Percentiles rank a stretch among this genome's conserved stretches.
phyloP scores from a whole-genome alignment of 2,329 filamentous ascomycete genomes.

The Venturiaceae sp. region DNA sequence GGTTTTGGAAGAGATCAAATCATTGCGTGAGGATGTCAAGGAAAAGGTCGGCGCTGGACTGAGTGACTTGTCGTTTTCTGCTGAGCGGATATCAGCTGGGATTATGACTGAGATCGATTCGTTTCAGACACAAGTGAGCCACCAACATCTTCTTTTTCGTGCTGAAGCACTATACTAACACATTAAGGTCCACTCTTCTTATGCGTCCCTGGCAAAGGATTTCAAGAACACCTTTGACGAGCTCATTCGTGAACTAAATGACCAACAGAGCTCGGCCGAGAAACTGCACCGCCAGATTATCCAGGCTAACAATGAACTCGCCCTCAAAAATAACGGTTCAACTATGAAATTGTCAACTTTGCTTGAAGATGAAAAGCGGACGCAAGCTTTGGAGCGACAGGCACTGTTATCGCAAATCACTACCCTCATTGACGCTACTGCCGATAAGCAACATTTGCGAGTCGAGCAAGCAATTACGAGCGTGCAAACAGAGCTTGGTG shows the following conservation, averaged over 20 bases:
- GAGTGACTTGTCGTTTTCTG: slow-evolving; percentile 70
- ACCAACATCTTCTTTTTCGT: neutral
- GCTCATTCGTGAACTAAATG: slow-evolving; percentile 61
- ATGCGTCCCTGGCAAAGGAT: slow-evolving; percentile 72
- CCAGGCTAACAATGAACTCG: slow-evolving; percentile 56
- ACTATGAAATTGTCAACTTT: slow-evolving; percentile 58
- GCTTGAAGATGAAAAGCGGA: slow-evolving; percentile 65
- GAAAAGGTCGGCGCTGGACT: slow-evolving; percentile 74
- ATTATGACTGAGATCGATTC: slow-evolving; percentile 74
- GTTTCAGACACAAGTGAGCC: slow-evolving; percentile 61
- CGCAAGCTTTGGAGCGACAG: slow-evolving; percentile 63
- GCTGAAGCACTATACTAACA: too few species aligned
- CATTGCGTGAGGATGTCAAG: slow-evolving; percentile 82
- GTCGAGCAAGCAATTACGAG: slow-evolving; percentile 52
- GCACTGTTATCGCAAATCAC: slow-evolving; percentile 68
- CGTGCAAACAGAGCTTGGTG: slow-evolving; percentile 55
- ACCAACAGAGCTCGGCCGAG: slow-evolving; percentile 69
- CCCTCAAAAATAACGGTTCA: slow-evolving; percentile 58
- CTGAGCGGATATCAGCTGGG: slow-evolving; percentile 80
- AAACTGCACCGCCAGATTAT: slow-evolving; percentile 62
- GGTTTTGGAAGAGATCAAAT: slow-evolving; percentile 86
- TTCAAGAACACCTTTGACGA: slow-evolving; percentile 81
- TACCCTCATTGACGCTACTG: slow-evolving; percentile 63
- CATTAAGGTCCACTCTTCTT: slow-evolving; percentile 68
- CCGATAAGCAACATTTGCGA: slow-evolving; percentile 62